A percentile compares a stretch with the other conserved stretches of the same genome.
phyloP scores from a whole-genome alignment of 1,284 basidiomycete genomes.

The Marasmius sp. region DNA sequence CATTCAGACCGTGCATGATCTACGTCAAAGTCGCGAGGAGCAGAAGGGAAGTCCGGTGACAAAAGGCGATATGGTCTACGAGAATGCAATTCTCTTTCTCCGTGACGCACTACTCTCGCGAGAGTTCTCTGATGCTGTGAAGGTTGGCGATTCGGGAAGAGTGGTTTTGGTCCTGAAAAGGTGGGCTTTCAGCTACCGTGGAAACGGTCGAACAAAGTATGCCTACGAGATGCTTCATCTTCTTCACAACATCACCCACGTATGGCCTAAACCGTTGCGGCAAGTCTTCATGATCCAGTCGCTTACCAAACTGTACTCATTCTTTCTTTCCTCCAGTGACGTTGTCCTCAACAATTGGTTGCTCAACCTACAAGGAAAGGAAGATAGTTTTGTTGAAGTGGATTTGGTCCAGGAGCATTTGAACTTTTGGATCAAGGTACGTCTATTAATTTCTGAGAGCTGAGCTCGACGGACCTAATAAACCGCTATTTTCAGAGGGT shows the following conservation, averaged over 20 bases:
- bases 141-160: constrained; percentile 33
- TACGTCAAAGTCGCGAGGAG: constrained; percentile 12
- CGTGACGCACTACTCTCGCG: constrained; percentile 33
- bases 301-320: not conserved
- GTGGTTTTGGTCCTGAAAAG: constrained; percentile 33
- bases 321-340: constrained; percentile 17
- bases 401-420: constrained; percentile 43
- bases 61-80: constrained; percentile 34
- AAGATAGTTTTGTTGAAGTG: constrained; percentile 29
- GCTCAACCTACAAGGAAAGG: constrained; percentile 33
- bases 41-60: not conserved
- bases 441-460: not conserved
- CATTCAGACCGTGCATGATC: constrained; percentile 12
- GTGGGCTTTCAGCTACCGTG: constrained; percentile 30
- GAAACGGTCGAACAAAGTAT: constrained; percentile 36
- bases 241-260: constrained; percentile 35
- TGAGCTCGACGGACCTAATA: not conserved
- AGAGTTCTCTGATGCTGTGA: constrained; percentile 35
- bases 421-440: constrained; percentile 37
- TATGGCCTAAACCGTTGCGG: constrained; percentile 35
- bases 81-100: constrained; percentile 34
- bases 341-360: constrained; percentile 39
- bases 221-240: constrained; percentile 38
- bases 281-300: constrained; percentile 11
- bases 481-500: constrained; percentile 13